These are phyloP conservation scores for Euphrasia confusa DNA, from an alignment of 257 asterid genomes.

Conservation along the genomic window DNA sequence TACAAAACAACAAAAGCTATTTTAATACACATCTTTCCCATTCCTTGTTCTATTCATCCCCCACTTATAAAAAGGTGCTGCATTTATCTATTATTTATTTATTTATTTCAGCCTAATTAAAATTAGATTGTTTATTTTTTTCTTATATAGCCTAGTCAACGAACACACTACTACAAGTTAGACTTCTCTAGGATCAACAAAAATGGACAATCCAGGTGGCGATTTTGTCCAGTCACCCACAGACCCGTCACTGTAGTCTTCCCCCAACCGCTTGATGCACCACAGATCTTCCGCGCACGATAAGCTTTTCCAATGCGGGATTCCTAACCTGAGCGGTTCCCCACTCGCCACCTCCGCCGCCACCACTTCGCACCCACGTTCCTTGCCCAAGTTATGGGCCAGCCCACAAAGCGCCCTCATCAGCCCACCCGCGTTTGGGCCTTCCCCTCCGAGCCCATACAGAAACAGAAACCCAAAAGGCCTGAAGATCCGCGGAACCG, in stretches of 20 bases:
- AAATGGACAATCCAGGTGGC: slow-evolving; percentile 63
- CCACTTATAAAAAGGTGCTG: slow-evolving; percentile 14
- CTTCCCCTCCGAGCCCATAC: slow-evolving; percentile 90
- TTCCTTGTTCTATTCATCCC: slow-evolving; percentile 18
- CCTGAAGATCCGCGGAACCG: slow-evolving; percentile 68
- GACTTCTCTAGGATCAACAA: slow-evolving; percentile 92
- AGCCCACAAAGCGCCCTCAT: slow-evolving; percentile 37
- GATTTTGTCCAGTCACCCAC: slow-evolving; percentile 93
- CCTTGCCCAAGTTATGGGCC: slow-evolving; percentile 72
- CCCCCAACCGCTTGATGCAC: slow-evolving; percentile 82
- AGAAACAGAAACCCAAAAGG: slow-evolving; percentile 82
- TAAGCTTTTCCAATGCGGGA: slow-evolving; percentile 78
- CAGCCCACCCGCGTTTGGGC: slow-evolving; percentile 43
- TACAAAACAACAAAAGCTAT: slow-evolving; percentile 35
- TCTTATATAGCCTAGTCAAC: background rate
- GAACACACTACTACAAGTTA: slow-evolving; percentile 22
- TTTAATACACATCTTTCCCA: slow-evolving; percentile 36
- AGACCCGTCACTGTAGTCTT: slow-evolving; percentile 64
- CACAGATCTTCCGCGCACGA: slow-evolving; percentile 87
- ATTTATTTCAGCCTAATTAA: background rate
- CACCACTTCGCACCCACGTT: slow-evolving; percentile 68
- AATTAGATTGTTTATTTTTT: slow-evolving; percentile 17
- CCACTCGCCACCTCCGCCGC: slow-evolving; percentile 71
- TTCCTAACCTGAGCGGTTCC: slow-evolving; percentile 64
- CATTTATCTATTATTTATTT: background rate